Evolutionary conservation across 2,329 filamentous ascomycete species (phyloP), one percentile per base, ranked within the genome.

Genomic region (Cordyceps sp.): DNA sequence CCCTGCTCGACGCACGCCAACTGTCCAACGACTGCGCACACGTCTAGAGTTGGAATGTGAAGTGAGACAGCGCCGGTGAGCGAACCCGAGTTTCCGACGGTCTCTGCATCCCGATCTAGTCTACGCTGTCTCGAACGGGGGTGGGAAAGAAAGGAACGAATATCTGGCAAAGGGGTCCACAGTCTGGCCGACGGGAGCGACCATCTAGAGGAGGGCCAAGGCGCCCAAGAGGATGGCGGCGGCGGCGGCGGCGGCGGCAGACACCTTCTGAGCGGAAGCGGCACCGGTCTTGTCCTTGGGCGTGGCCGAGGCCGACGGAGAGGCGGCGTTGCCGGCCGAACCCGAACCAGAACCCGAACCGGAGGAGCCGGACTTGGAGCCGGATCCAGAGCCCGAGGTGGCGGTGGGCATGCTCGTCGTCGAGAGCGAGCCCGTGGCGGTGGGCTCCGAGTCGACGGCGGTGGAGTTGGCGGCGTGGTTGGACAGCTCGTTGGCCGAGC

Each of bases 401-500:
- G 32, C 15, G 26, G 32, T 35, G 26, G 21, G 14, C 23, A 24
- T 20, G 28, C n/a, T n/a, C n/a, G 32, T 14, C 30, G 29, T 34
- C 12, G 29, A 23, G n/a, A 30, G 14, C 29, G 35, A 28, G 23
- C 32, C 29, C 16, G 36, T 29, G 18, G 17, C 24, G 9, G 33
- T 33, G 25, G 26, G 10, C 10, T 18, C 16, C n/a, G 34, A n/a
- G n/a, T n/a, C n/a, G n/a, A n/a, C 33, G 28, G 28, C 22, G 10
- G 39, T 30, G 6, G 15, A 27, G 20, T 30, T 34, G 21, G 34
- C 28, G 26, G 34, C 30, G 16, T 32, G 5, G 6, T 14, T 19
- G 9, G 32, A 29, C 20, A 24, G 15, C 9, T 30, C 24, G 24
- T 28, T 32, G 12, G 40, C 31, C 16, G 43, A 37, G 26, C 45